Evolutionary conservation across 306 rosid genomes (phyloP).

Genomic region (Bauhinia variegata): DNA sequence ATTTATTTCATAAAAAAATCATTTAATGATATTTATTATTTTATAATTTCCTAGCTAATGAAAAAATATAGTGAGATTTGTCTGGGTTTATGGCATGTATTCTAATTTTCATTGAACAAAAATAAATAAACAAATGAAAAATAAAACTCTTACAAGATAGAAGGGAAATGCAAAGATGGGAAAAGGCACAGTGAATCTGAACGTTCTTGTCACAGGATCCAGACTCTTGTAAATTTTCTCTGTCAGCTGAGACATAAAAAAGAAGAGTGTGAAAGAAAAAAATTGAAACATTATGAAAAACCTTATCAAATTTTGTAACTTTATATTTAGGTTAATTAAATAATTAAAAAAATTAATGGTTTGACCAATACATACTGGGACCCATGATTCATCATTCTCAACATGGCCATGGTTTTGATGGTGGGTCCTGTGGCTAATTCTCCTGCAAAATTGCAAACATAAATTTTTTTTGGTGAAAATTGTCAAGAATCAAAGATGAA

Average conservation of each 20-base stretch:
- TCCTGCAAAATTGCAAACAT: constrained; percentile 53
- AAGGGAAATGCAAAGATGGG: constrained; percentile 87
- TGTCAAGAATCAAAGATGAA: not conserved
- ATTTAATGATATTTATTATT: too few relatives aligned
- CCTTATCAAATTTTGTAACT: not conserved
- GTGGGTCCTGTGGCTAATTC: constrained; percentile 94
- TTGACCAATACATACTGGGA: constrained; percentile 61
- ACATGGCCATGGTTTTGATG: constrained; percentile 98
- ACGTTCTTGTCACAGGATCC: constrained; percentile 45
- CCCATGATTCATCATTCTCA: constrained; percentile 97
- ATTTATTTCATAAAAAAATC: too few relatives aligned
- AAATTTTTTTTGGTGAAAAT: not conserved
- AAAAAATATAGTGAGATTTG: too few relatives aligned
- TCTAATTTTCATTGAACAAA: too few relatives aligned
- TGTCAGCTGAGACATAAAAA: constrained; percentile 67
- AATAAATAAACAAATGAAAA: not conserved
- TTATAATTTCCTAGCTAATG: too few relatives aligned
- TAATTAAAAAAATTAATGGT: not conserved
- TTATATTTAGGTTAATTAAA: not conserved
- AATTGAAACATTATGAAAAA: constrained; percentile 13
- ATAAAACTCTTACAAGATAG: constrained; percentile 68
- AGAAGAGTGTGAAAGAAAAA: not conserved
- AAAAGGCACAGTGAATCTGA: constrained; percentile 80
- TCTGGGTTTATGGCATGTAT: too few relatives aligned
- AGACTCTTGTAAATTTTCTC: constrained; percentile 70